Percentiles rank a stretch among this genome's conserved stretches.
Conservation (phyloP, 1,284 basidiomycete species). For the Cryptococcus sp. region DNA sequence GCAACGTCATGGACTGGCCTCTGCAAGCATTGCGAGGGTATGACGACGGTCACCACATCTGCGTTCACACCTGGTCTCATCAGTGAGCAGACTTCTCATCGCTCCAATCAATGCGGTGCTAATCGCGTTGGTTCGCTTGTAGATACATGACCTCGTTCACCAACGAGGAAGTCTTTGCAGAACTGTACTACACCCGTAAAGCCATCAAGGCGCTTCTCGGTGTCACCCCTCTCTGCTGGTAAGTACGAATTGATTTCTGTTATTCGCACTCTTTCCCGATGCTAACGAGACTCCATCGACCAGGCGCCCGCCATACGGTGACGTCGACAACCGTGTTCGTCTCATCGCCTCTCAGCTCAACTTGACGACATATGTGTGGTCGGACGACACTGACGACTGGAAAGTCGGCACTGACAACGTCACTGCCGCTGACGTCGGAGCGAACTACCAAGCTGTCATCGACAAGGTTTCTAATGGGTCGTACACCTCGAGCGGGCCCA, state of each 20-base stretch:
- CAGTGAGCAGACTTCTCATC: constrained; percentile 25
- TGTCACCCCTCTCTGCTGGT: constrained; percentile 56
- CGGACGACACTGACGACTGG: constrained; percentile 57
- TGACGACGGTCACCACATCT: constrained; percentile 54
- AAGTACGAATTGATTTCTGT: not conserved
- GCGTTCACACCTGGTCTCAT: constrained; percentile 56
- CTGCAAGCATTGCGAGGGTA: constrained; percentile 57
- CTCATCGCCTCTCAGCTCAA: constrained; percentile 57
- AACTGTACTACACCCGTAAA: constrained; percentile 58
- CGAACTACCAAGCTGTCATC: constrained; percentile 56
- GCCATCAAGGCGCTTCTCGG: constrained; percentile 57
- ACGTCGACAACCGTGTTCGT: constrained; percentile 59
- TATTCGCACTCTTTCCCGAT: too few relatives aligned
- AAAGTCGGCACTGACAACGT: constrained; percentile 42
- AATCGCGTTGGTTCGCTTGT: not conserved
- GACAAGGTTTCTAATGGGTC: constrained; percentile 47
- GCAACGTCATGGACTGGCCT: constrained; percentile 60
- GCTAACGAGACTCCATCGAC: not conserved
- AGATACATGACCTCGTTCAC: constrained; percentile 56
- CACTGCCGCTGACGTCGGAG: constrained; percentile 47
- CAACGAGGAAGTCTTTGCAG: constrained; percentile 58
- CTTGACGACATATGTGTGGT: constrained; percentile 57
- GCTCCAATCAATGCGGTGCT: not conserved
- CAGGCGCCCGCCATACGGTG: constrained; percentile 55
- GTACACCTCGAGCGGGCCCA: constrained; percentile 48